Conservation (phyloP, 2,329 filamentous ascomycete genomes). For the Arthrinium puccinioides region DNA sequence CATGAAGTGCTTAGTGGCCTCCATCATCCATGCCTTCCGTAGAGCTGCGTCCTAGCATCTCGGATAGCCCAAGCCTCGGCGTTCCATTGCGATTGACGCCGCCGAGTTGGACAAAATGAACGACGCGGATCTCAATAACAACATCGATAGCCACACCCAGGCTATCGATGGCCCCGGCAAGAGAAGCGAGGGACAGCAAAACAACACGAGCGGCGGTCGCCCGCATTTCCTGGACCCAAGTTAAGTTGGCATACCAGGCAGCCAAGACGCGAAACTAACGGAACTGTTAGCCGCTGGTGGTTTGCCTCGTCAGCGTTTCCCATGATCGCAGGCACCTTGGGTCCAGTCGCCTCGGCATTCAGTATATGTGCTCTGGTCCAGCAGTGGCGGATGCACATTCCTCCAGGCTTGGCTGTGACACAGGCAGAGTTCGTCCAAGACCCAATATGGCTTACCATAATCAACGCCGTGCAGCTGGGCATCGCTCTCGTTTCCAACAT, state of each 20-base stretch:
- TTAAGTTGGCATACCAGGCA: conserved; percentile 22
- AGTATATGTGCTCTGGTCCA: conserved; percentile 81
- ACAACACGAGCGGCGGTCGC: conserved; percentile 26
- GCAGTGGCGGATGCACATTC: conserved; percentile 61
- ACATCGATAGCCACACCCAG: conserved; percentile 27
- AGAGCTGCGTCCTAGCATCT: not conserved
- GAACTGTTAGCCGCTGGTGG: conserved; percentile 48
- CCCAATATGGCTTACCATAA: conserved; percentile 64
- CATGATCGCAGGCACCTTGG: conserved; percentile 75
- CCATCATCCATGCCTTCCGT: not conserved
- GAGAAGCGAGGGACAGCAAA: conserved; percentile 17
- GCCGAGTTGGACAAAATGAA: conserved; percentile 30
- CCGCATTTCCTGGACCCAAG: conserved; percentile 36
- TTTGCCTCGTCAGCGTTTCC: conserved; percentile 61
- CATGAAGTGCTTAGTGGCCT: not conserved
- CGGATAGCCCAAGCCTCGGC: too few relatives aligned
- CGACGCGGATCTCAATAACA: conserved; percentile 29
- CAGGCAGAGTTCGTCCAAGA: conserved; percentile 51
- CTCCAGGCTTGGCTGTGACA: conserved; percentile 37
- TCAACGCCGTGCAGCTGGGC: conserved; percentile 72
- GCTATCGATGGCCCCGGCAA: conserved; percentile 11
- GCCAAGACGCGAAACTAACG: not conserved
- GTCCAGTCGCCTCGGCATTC: conserved; percentile 80
- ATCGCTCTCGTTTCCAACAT: conserved; percentile 73
- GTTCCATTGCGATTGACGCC: too few relatives aligned